phyloP scores from a whole-genome alignment of 140 eudicot species.

The Anethum foeniculum region DNA sequence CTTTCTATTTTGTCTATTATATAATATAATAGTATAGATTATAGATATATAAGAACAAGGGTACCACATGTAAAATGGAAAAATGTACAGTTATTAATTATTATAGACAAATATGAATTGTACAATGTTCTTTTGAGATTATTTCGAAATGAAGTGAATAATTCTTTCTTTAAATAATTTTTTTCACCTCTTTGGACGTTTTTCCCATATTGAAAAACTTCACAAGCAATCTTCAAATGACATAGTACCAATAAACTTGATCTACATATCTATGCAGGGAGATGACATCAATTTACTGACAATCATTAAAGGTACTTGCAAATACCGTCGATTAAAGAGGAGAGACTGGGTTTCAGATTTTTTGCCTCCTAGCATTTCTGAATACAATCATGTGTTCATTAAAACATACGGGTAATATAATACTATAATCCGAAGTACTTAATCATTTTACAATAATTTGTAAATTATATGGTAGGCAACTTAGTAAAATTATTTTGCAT shows the following conservation, averaged over 20 bases:
- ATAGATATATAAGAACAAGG: too few species aligned
- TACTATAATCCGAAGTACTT: background rate
- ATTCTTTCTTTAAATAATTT: too few species aligned
- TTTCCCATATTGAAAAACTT: background rate
- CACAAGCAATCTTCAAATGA: background rate
- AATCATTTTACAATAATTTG: background rate
- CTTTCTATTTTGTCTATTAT: too few species aligned
- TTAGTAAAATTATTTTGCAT: background rate
- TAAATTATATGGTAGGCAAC: too few species aligned
- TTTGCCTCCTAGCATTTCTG: conserved; percentile 83
- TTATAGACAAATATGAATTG: too few species aligned
- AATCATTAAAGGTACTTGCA: conserved; percentile 47
- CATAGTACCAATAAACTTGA: background rate
- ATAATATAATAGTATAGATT: too few species aligned
- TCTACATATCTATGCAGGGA: conserved; percentile 43
- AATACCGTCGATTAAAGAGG: conserved; percentile 57
- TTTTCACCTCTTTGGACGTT: too few species aligned
- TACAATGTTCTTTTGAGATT: too few species aligned
- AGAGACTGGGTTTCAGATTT: conserved; percentile 64
- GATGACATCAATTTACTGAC: conserved; percentile 84
- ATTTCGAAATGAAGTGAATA: too few species aligned
- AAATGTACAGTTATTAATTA: too few species aligned
- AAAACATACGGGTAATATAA: background rate
- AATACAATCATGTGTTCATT: conserved; percentile 21
- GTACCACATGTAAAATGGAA: too few species aligned